Percentiles rank a stretch among this genome's conserved stretches.
Conservation (phyloP, 495 filamentous ascomycete genomes). For the Penicillium ochrochloron region DNA sequence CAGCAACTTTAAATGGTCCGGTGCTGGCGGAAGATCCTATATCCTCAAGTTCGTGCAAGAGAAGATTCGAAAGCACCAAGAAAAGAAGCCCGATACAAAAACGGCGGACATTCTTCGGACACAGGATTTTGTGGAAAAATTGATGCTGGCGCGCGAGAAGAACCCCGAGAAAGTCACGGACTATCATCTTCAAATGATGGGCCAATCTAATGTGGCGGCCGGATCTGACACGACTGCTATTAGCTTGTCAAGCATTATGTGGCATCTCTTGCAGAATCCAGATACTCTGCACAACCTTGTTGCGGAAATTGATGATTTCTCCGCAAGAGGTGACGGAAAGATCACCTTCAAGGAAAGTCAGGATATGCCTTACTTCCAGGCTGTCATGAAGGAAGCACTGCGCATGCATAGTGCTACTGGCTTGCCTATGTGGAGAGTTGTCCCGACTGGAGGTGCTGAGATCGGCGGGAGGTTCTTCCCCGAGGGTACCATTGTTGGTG, state of each 20-base stretch:
- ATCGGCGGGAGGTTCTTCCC: conserved; percentile 44
- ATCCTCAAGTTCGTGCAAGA: conserved; percentile 50
- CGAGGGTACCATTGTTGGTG: conserved; percentile 54
- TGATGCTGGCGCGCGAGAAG: conserved; percentile 57
- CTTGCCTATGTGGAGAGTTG: conserved; percentile 43
- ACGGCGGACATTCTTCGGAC: conserved; percentile 34
- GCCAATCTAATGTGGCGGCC: conserved; percentile 56
- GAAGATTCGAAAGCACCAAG: conserved; percentile 43
- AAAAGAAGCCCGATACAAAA: conserved; percentile 17
- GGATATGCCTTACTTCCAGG: conserved; percentile 53
- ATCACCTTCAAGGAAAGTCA: conserved; percentile 56
- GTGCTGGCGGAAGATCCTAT: conserved; percentile 45
- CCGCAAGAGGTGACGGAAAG: conserved; percentile 28
- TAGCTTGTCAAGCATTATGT: conserved; percentile 53
- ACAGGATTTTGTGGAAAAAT: conserved; percentile 59
- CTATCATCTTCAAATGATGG: conserved; percentile 54
- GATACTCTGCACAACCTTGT: conserved; percentile 43
- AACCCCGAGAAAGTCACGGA: conserved; percentile 60
- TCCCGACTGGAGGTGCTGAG: conserved; percentile 45
- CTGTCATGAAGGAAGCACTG: conserved; percentile 52
- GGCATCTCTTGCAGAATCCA: conserved; percentile 51
- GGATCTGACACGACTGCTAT: conserved; percentile 62
- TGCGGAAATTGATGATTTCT: conserved; percentile 49
- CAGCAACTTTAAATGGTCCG: conserved; percentile 46
- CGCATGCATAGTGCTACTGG: conserved; percentile 48